Conservation (phyloP, 176 grass and related monocot species). For the Aegilops longissima region DNA sequence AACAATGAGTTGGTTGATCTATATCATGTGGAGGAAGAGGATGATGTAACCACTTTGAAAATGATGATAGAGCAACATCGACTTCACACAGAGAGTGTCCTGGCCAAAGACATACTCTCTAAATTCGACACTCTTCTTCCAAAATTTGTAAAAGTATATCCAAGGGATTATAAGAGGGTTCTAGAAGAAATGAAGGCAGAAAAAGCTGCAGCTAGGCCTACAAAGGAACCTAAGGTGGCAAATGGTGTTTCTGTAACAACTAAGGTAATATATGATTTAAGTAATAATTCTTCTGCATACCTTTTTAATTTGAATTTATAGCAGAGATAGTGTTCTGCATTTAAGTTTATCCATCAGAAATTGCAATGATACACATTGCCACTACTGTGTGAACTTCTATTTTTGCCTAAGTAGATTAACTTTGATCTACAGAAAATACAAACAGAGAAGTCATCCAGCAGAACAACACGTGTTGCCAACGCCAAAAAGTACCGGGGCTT, state of each 20-base stretch:
- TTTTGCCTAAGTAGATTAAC: slow-evolving; percentile 8
- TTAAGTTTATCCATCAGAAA: slow-evolving; percentile 4
- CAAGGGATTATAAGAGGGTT: slow-evolving; percentile 92
- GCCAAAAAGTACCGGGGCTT: slow-evolving; percentile 86
- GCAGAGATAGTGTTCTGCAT: not conserved
- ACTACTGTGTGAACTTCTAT: not conserved
- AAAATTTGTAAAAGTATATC: slow-evolving; percentile 93
- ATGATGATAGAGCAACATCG: slow-evolving; percentile 99
- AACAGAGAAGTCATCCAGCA: slow-evolving; percentile 19
- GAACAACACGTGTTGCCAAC: slow-evolving; percentile 64
- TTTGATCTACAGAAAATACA: slow-evolving; percentile 55
- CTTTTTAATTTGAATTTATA: not conserved
- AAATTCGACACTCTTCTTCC: slow-evolving; percentile 75
- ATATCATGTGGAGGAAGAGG: slow-evolving; percentile 78
- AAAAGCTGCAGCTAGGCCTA: slow-evolving; percentile 45
- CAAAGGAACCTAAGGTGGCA: slow-evolving; percentile 51
- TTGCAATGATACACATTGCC: slow-evolving; percentile 8
- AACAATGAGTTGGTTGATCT: slow-evolving; percentile 94
- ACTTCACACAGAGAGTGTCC: slow-evolving; percentile 60
- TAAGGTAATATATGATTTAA: slow-evolving; percentile 50
- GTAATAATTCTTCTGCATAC: not conserved
- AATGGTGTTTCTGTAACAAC: slow-evolving; percentile 57
- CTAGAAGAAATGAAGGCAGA: slow-evolving; percentile 61
- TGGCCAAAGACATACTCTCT: slow-evolving; percentile 73
- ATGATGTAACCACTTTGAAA: slow-evolving; percentile 80